Percentiles rank a stretch among this genome's conserved stretches.
phyloP scores from a whole-genome alignment of 257 asterid genomes.

The Anisodus tanguticus region DNA sequence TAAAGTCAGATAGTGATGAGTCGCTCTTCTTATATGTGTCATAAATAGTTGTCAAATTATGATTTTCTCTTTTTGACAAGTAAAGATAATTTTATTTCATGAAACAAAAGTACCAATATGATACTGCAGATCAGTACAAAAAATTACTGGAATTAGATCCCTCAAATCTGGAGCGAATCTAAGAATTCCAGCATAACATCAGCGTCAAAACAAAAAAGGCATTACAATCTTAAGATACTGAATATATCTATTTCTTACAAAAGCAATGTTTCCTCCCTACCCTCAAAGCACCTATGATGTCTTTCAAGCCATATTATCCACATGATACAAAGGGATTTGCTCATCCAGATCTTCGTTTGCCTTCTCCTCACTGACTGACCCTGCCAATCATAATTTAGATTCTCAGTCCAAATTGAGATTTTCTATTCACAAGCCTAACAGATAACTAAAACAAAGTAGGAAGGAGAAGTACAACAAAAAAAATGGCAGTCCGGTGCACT shows the following conservation, averaged over 20 bases:
- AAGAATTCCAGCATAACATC: slow-evolving; percentile 11
- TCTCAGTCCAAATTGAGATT: not conserved
- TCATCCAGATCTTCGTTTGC: slow-evolving; percentile 8
- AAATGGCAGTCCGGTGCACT: too few relatives aligned
- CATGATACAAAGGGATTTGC: slow-evolving; percentile 27
- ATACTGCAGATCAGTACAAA: slow-evolving; percentile 21
- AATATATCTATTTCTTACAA: not conserved
- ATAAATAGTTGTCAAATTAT: not conserved
- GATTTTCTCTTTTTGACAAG: slow-evolving; percentile 2
- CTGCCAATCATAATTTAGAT: slow-evolving; percentile 25
- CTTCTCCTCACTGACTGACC: slow-evolving; percentile 29
- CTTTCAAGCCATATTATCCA: slow-evolving; percentile 24
- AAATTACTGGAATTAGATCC: not conserved
- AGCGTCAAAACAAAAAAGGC: not conserved
- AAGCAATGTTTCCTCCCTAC: slow-evolving; percentile 11
- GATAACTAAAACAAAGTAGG: not conserved
- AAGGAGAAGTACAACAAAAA: not conserved
- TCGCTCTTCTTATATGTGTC: not conserved
- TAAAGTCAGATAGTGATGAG: not conserved
- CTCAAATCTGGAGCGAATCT: not conserved
- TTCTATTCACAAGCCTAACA: slow-evolving; percentile 9
- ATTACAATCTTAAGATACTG: not conserved
- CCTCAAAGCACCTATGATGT: not conserved
- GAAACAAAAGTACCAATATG: not conserved
- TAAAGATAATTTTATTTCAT: not conserved